Evolutionary conservation across 2,329 filamentous ascomycete genomes (phyloP).

Genomic region (Esteya vermicola): DNA sequence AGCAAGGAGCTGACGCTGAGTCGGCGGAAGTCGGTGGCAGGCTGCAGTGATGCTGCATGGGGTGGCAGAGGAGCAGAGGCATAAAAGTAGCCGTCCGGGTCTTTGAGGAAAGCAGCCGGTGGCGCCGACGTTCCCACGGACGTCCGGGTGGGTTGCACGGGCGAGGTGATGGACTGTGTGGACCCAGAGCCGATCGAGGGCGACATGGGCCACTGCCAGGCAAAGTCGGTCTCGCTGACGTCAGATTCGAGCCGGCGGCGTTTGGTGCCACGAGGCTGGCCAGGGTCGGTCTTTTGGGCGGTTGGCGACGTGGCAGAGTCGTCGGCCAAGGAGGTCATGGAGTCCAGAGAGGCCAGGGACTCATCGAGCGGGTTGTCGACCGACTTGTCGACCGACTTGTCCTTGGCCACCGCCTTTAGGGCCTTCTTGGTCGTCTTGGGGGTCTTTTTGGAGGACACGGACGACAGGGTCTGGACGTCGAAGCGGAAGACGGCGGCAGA

Average conservation of each 20-base stretch:
- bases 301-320: neutral
- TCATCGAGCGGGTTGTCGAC: too few relatives aligned
- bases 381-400: too few relatives aligned
- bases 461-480: neutral
- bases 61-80: too few relatives aligned
- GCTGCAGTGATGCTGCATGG: too few relatives aligned
- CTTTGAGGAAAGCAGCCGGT: neutral
- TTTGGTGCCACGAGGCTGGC: neutral
- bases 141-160: neutral
- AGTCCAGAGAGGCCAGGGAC: too few relatives aligned
- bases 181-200: constrained; percentile 8
- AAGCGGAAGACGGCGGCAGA: neutral
- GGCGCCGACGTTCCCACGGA: neutral
- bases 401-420: too few relatives aligned
- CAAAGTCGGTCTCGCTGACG: constrained; percentile 9
- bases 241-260: constrained; percentile 9
- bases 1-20: constrained; percentile 54
- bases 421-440: neutral
- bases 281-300: neutral
- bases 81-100: neutral
- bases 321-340: too few relatives aligned
- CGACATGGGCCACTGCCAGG: constrained; percentile 11
- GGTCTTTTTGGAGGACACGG: neutral
- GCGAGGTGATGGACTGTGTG: constrained; percentile 1
- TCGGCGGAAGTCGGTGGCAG: constrained; percentile 17